Evolutionary conservation across 192 early-diverging fungal genomes (phyloP).

Genomic region (Coemansia biformis): DNA sequence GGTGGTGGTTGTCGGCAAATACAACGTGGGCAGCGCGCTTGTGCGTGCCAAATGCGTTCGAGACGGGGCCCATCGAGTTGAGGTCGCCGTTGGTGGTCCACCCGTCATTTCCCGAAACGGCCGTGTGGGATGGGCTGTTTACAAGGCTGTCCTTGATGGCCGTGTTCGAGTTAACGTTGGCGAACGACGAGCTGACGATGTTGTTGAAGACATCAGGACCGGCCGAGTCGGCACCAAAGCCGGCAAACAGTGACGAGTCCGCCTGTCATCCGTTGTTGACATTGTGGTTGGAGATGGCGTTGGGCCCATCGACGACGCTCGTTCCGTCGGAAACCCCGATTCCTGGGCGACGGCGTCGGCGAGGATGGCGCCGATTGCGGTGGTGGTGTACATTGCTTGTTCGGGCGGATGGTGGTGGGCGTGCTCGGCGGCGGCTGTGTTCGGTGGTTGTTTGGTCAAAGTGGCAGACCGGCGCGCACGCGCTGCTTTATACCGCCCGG

Average conservation of each 20-base stretch:
- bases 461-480: no score
- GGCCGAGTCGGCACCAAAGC: slow-evolving; percentile 1
- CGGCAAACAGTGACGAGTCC: slow-evolving; percentile 32
- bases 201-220: slow-evolving; percentile 38
- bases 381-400: slow-evolving; percentile 8
- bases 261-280: slow-evolving; percentile 49
- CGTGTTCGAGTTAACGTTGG: slow-evolving; percentile 39
- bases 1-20: slow-evolving; percentile 45
- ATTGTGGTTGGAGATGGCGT: slow-evolving; percentile 44
- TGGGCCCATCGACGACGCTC: slow-evolving; percentile 31
- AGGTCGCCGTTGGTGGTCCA: slow-evolving; percentile 49
- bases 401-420: background rate
- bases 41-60: slow-evolving; percentile 36
- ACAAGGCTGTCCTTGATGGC: slow-evolving; percentile 47
- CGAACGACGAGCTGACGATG: slow-evolving; percentile 38
- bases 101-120: slow-evolving; percentile 42
- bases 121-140: slow-evolving; percentile 41
- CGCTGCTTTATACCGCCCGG: no score
- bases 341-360: slow-evolving; percentile 19
- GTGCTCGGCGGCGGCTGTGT: background rate
- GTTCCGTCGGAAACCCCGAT: slow-evolving; percentile 36
- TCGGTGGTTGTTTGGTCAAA: no score
- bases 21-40: slow-evolving; percentile 37
- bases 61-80: slow-evolving; percentile 41
- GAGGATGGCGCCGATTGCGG: slow-evolving; percentile 7